Evolutionary conservation across 257 asterid genomes (phyloP), one percentile per base, ranked within the genome.

Genomic region (Thymus mandschuricus): DNA sequence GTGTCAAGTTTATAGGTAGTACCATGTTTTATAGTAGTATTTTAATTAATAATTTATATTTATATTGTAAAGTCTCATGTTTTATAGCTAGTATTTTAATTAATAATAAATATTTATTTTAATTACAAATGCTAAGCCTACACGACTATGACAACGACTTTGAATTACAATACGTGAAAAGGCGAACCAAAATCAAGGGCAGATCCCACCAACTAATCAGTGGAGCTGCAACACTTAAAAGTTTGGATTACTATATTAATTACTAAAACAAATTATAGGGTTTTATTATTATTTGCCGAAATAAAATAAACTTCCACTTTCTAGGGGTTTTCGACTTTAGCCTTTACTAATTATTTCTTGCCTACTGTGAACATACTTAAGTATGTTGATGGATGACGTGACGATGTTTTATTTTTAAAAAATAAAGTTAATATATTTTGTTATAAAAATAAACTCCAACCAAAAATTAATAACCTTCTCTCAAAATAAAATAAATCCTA

Each of bases 171-270:
- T 5, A 49, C 41, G 29, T 49, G 75, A 60, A 71, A 77, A 67
- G 62, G 35, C 12, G 10, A 55, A 70, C 72, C 52, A 58, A 71
- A 66, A 72, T 60, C 75, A 70, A 79, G 33, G 71, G 52, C 78
- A 75, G 64, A 79, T 75, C 78, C 78, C 81, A 76, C 81, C 84
- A 80, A 67, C 84, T 67, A 80, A 76, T 80, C 79, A 72, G 76
- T 66, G 79, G 78, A 63, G 43, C 4, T 59, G 74, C 79, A 67
- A 58, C 72, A 10, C 68, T 64, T 31, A 79, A 61, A 15, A 48
- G 9, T 6, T 64, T 1, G 38, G 2, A 34, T 1, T 34, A 34
- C 38, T 34, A 34, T 34, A 34, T 2, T 34, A 34, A 2, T 21
- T 21, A 21, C 21, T 21, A 0, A 21, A 21, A 21, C 21, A 21